Evolutionary conservation across 768 basidiomycete species (phyloP).

Genomic region (Inosperma sp.): DNA sequence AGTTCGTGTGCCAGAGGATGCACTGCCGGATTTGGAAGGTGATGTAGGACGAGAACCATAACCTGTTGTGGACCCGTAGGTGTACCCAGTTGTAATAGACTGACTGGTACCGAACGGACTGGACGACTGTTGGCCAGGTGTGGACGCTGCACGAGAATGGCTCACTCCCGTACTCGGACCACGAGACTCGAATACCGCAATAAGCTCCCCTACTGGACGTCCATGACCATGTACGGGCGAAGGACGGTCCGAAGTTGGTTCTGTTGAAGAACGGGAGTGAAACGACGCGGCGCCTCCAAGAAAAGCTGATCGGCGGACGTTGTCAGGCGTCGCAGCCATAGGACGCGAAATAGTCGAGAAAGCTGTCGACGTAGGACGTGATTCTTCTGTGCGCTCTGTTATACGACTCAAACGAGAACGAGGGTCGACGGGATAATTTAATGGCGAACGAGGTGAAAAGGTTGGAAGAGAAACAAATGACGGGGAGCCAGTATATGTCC

Average conservation of each 20-base stretch:
- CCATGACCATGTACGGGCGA: slow-evolving; percentile 52
- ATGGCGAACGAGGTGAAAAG: slow-evolving; percentile 32
- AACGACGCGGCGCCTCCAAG: slow-evolving; percentile 32
- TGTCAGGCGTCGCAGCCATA: slow-evolving; percentile 41
- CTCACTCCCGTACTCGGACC: slow-evolving; percentile 37
- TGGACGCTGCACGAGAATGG: slow-evolving; percentile 55
- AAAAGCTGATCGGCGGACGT: slow-evolving; percentile 43
- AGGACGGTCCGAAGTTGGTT: slow-evolving; percentile 44
- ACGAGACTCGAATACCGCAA: slow-evolving; percentile 62
- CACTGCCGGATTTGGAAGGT: slow-evolving; percentile 38
- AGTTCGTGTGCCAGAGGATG: slow-evolving; percentile 35
- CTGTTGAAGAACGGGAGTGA: slow-evolving; percentile 57
- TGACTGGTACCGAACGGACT: slow-evolving; percentile 35
- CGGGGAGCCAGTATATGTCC: slow-evolving; percentile 43
- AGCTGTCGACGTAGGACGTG: slow-evolving; percentile 52
- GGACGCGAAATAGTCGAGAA: slow-evolving; percentile 33
- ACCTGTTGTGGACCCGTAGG: slow-evolving; percentile 30
- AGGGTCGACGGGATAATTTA: slow-evolving; percentile 32
- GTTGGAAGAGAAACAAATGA: slow-evolving; percentile 45
- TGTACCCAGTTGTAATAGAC: slow-evolving; percentile 29
- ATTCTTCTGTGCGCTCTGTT: slow-evolving; percentile 71
- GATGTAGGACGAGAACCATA: slow-evolving; percentile 43
- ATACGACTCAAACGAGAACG: slow-evolving; percentile 66
- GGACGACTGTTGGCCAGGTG: slow-evolving; percentile 38
- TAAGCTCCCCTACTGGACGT: slow-evolving; percentile 68